phyloP scores from a whole-genome alignment of 2,329 filamentous ascomycete genomes.

The Trichocomaceae sp. region DNA sequence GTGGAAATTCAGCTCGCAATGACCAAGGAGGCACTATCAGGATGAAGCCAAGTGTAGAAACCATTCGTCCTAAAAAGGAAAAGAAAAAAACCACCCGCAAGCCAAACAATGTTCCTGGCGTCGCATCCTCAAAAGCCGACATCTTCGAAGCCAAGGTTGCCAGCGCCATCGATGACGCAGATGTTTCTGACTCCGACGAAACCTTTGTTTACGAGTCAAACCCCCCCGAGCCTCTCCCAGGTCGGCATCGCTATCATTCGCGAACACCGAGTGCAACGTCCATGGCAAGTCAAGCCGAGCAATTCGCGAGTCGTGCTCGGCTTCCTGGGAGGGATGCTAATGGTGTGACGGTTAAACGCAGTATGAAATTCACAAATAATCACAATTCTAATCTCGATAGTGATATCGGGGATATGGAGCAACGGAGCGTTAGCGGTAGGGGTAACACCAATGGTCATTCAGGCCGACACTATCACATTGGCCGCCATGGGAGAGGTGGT shows the following conservation, averaged over 20 bases:
- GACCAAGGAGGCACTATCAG: conserved; percentile 68
- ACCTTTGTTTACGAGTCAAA: conserved; percentile 99
- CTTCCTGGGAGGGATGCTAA: conserved; percentile 60
- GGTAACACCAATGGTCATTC: conserved; percentile 55
- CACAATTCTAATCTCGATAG: conserved; percentile 61
- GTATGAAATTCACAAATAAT: conserved; percentile 89
- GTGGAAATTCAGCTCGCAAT: conserved; percentile 48
- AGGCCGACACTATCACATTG: conserved; percentile 70
- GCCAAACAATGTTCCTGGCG: conserved; percentile 35
- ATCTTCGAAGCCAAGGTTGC: conserved; percentile 97
- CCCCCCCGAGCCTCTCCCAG: conserved; percentile 55
- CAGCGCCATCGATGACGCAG: conserved; percentile 88
- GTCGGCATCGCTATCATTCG: conserved; percentile 71
- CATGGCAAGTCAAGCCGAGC: conserved; percentile 46
- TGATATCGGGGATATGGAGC: conserved; percentile 62
- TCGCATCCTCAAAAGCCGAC: conserved; percentile 84
- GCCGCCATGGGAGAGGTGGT: conserved; percentile 66
- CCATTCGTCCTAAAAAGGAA: conserved; percentile 88
- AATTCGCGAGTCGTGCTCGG: conserved; percentile 51
- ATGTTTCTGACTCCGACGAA: conserved; percentile 95
- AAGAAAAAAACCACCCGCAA: conserved; percentile 76
- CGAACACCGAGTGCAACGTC: conserved; percentile 92
- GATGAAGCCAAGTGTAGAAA: conserved; percentile 87
- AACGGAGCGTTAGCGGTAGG: conserved; percentile 54
- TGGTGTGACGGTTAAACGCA: conserved; percentile 69